A percentile compares a stretch with the other conserved stretches of the same genome.
Evolutionary conservation across 306 rosid species (phyloP).

Genomic region (Vigna hirtella): DNA sequence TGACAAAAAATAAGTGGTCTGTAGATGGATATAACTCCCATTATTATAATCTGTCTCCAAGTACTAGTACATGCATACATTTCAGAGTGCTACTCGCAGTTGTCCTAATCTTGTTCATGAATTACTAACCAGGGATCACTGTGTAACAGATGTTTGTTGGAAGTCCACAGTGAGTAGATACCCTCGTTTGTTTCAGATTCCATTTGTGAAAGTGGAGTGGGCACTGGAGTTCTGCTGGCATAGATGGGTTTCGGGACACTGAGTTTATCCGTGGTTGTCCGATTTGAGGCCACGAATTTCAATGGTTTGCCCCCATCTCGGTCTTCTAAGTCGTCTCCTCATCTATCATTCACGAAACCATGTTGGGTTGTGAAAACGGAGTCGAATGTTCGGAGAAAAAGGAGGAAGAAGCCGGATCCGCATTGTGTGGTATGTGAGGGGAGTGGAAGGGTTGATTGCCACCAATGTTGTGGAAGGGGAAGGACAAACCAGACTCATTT

Average conservation of each 20-base stretch:
- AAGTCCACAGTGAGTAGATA: conserved; percentile 43
- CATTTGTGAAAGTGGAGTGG: conserved; percentile 31
- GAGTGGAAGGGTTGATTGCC: conserved; percentile 79
- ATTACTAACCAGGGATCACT: conserved; percentile 14
- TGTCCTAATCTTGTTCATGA: conserved; percentile 22
- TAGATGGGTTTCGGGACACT: conserved; percentile 46
- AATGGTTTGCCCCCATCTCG: conserved; percentile 61
- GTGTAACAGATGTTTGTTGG: conserved; percentile 40
- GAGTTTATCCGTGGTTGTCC: conserved; percentile 45
- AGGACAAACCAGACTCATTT: conserved; percentile 72
- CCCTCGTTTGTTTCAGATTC: conserved; percentile 54
- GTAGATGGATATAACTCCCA: conserved; percentile 54
- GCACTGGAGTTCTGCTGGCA: conserved; percentile 37
- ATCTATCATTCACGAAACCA: conserved; percentile 67
- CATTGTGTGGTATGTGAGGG: conserved; percentile 81
- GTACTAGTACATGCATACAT: conserved; percentile 53
- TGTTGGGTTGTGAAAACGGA: conserved; percentile 86
- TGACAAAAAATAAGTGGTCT: conserved; percentile 68
- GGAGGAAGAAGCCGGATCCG: conserved; percentile 73
- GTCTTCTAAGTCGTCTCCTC: conserved; percentile 50
- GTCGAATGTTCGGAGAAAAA: conserved; percentile 78
- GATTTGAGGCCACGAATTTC: conserved; percentile 58
- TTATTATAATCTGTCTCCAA: conserved; percentile 76
- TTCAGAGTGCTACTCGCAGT: background rate
- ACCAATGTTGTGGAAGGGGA: conserved; percentile 75